Percentiles rank a stretch among this genome's conserved stretches.
These are phyloP conservation scores for Apostasia ramifera DNA, from an alignment of 106 monocot genomes.

Conservation along the genomic window DNA sequence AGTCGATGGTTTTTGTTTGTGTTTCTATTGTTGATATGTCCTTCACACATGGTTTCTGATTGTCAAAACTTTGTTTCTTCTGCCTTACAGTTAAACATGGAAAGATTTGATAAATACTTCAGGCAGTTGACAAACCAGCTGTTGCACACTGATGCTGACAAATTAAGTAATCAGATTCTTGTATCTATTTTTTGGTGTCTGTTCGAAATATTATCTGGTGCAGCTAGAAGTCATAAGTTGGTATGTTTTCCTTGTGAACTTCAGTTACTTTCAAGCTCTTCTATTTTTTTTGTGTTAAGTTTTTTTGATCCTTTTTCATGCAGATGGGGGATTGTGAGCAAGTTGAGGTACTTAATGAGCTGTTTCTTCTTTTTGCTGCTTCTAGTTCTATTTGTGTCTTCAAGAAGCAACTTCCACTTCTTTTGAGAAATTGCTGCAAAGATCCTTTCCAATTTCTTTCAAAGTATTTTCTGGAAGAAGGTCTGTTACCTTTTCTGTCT, in stretches of 20 bases:
- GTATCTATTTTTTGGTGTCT: conserved; percentile 62
- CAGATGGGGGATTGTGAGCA: conserved; percentile 30
- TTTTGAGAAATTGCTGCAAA: conserved; percentile 37
- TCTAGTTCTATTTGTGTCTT: conserved; percentile 43
- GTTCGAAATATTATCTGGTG: conserved; percentile 30
- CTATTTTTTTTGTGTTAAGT: neutral
- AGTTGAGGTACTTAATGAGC: conserved; percentile 37
- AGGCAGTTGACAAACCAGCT: conserved; percentile 33
- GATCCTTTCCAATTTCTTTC: conserved; percentile 64
- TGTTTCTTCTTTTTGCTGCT: conserved; percentile 61
- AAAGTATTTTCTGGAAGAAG: conserved; percentile 70
- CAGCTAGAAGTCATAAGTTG: conserved; percentile 8
- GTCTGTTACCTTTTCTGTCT: conserved; percentile 16
- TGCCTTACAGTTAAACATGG: conserved; percentile 42
- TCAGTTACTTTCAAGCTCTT: neutral
- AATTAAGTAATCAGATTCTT: conserved; percentile 38
- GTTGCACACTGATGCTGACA: conserved; percentile 25
- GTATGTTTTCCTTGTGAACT: conserved; percentile 21
- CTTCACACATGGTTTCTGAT: neutral
- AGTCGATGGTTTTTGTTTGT: conserved; percentile 7
- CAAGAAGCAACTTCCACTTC: conserved; percentile 57
- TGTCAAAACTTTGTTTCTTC: conserved; percentile 1
- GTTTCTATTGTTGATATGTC: neutral
- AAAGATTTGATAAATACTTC: conserved; percentile 40
- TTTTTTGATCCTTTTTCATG: neutral